phyloP scores from a whole-genome alignment of 495 filamentous ascomycete genomes.

The Tricharina praecox region DNA sequence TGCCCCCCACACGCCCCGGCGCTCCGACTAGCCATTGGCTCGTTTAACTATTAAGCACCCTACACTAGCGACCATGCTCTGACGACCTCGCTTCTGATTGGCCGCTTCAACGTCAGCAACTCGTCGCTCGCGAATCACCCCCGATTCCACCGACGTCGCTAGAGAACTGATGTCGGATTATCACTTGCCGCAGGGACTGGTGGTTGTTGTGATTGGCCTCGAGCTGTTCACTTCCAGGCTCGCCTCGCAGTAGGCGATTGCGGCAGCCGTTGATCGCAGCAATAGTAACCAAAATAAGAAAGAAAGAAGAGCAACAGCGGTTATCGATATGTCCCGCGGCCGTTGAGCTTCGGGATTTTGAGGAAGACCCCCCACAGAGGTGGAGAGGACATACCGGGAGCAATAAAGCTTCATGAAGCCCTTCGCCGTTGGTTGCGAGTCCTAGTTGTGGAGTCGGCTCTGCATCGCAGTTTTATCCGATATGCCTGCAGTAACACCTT shows the following conservation, averaged over 20 bases:
- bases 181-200: no score
- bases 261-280: not conserved
- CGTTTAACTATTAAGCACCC: no score
- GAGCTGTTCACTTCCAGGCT: no score
- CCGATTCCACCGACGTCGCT: no score
- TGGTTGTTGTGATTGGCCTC: no score
- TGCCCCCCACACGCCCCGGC: not conserved
- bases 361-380: not conserved
- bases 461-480: not conserved
- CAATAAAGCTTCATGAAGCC: not conserved
- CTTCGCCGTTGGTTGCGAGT: not conserved
- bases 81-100: not conserved
- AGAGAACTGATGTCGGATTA: no score
- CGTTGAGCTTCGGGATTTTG: not conserved
- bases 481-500: slow-evolving; percentile 1
- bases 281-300: not conserved
- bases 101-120: not conserved
- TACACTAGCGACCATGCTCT: not conserved
- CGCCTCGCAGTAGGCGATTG: no score
- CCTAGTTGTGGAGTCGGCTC: not conserved
- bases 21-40: not conserved
- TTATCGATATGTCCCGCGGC: not conserved
- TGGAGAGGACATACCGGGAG: not conserved
- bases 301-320: not conserved
- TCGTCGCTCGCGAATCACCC: no score